A percentile compares a stretch with the other conserved stretches of the same genome.
These are phyloP conservation scores for Wickerhamiella brachini DNA, from an alignment of 805 yeast genomes.

Conservation along the genomic window DNA sequence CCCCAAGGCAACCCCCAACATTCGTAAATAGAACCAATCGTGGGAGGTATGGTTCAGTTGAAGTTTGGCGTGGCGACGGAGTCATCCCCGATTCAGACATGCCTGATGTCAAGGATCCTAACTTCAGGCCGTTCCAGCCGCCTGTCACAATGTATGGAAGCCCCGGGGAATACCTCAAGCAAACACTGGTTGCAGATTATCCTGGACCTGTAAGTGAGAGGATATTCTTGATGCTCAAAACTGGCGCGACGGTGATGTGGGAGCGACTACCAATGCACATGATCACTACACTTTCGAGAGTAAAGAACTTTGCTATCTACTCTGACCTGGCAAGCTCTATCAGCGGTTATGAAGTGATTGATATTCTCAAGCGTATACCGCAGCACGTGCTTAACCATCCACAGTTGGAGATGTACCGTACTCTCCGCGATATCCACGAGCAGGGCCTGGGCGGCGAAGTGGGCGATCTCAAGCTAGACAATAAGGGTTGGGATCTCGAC, in stretches of 20 bases:
- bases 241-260: slow-evolving; percentile 26
- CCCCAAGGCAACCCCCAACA: background rate
- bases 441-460: slow-evolving; percentile 17
- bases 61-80: background rate
- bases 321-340: slow-evolving; percentile 23
- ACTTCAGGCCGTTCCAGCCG: background rate
- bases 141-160: background rate
- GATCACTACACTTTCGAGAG: slow-evolving; percentile 22
- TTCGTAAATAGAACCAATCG: background rate
- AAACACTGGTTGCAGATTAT: slow-evolving; percentile 1
- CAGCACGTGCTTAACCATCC: slow-evolving; percentile 8
- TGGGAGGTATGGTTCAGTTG: too few species aligned
- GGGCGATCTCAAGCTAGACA: slow-evolving; percentile 6
- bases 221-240: slow-evolving; percentile 25
- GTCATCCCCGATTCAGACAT: background rate
- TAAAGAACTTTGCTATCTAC: slow-evolving; percentile 24
- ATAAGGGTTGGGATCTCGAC: slow-evolving; percentile 25
- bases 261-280: slow-evolving; percentile 25
- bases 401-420: slow-evolving; percentile 19
- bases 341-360: slow-evolving; percentile 23
- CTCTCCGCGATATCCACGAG: slow-evolving; percentile 15
- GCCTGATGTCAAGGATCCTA: background rate
- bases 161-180: background rate
- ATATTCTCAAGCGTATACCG: slow-evolving; percentile 19
- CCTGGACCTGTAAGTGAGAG: slow-evolving; percentile 1